Conservation (phyloP, 805 yeast genomes). For the Saccharomyces paradoxus region DNA sequence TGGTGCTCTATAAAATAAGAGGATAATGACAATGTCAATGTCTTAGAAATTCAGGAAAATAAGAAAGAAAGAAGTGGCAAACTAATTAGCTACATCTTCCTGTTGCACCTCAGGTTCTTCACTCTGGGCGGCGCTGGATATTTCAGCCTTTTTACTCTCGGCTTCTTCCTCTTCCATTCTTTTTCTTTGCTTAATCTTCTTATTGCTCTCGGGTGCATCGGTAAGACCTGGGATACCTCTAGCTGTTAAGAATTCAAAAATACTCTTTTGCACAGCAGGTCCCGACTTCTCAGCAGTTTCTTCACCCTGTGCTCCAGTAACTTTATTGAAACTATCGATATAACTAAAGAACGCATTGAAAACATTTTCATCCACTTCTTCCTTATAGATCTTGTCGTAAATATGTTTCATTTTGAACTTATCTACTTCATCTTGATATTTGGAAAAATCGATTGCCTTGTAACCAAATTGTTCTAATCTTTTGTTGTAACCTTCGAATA, state of each 20-base stretch:
- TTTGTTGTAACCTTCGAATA: slow-evolving; percentile 75
- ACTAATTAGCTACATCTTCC: background rate
- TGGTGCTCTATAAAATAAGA: background rate
- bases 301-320: slow-evolving; percentile 45
- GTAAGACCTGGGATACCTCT: slow-evolving; percentile 30
- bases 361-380: slow-evolving; percentile 79
- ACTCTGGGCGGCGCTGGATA: background rate
- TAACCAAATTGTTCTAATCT: slow-evolving; percentile 69
- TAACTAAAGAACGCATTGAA: slow-evolving; percentile 87
- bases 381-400: slow-evolving; percentile 85
- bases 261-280: slow-evolving; percentile 25
- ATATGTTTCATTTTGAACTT: slow-evolving; percentile 80
- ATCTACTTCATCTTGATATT: slow-evolving; percentile 63
- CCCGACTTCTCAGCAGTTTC: slow-evolving; percentile 27
- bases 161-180: slow-evolving; percentile 11
- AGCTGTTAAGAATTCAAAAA: slow-evolving; percentile 37
- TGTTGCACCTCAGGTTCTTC: background rate
- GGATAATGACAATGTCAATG: background rate
- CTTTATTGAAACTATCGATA: slow-evolving; percentile 64
- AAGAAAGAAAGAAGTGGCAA: background rate
- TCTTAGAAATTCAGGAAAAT: background rate
- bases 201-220: background rate
- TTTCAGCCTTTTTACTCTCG: slow-evolving; percentile 6
- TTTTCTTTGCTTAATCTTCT: background rate
- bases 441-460: slow-evolving; percentile 60